Base-by-base conservation (phyloP, 2,329 filamentous ascomycete genomes). In the Pseudogymnoascus sp. region DNA sequence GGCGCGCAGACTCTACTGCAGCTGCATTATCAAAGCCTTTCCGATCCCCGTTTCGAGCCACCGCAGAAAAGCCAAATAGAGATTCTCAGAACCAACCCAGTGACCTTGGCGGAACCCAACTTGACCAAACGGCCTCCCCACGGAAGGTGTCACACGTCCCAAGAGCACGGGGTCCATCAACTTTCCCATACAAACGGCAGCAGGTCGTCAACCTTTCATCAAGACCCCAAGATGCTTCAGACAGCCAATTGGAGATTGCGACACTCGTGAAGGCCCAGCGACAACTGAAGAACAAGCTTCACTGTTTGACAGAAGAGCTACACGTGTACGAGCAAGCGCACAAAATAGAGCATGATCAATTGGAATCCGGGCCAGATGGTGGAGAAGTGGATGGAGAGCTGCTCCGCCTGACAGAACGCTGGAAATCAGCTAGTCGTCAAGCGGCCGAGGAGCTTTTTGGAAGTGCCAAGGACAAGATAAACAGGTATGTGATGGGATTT, bases 361-460 rank as follows among this genome's bases (percentile, higher is more conserved):
- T 11, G 6, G 65, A 62, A 62, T 63, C 62, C 39, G 59, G 50
- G 9, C 47, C 61, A 36, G 33, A 41, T n/a, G 63, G 58, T 8
- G 43, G 43, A 36, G 11, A 33, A 41, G n/a, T 37, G 18, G 82
- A 86, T 69, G 76, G 74, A 1, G 83, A 88, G 62, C 74, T 90
- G 22, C 73, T 80, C 41, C 73, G 70, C 0, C 68, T 89, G 65
- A 79, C 83, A 41, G 70, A 70, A 2, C 86, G 81, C 70, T 91
- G 88, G 88, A 81, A 77, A 54, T 72, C 69, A 0, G 82, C 84
- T 16, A 83, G 81, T 63, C 79, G 86, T 64, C 74, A 78, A 58
- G 86, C 85, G 6, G 87, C 87, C 1, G 87, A 90, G 66, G 85
- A 88, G 67, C 74, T 89, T 9, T 90, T 87, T 70, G 77, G 74